These are phyloP conservation scores for Rhynchospora breviuscula DNA, from an alignment of 176 grass and related monocot species.

Conservation along the genomic window DNA sequence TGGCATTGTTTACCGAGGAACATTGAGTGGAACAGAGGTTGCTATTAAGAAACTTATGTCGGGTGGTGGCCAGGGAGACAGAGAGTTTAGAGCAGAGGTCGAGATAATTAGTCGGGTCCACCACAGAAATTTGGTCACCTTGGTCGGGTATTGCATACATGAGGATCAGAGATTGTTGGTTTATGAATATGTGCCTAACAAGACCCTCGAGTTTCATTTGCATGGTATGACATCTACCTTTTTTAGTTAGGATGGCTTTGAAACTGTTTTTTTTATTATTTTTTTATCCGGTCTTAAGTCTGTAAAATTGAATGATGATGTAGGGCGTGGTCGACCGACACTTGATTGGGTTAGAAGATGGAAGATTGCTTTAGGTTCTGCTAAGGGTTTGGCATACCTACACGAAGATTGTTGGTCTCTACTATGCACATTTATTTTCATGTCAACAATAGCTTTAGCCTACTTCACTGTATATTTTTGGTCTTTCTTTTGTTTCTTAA, in stretches of 20 bases:
- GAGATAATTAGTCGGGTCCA: slow-evolving; percentile 82
- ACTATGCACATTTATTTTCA: background rate
- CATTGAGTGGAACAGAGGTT: slow-evolving; percentile 49
- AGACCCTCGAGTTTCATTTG: slow-evolving; percentile 73
- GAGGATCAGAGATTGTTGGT: slow-evolving; percentile 62
- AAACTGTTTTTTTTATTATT: no score
- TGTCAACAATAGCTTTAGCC: background rate
- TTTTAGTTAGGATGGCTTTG: background rate
- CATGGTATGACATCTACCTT: slow-evolving; percentile 38
- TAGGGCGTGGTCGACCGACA: slow-evolving; percentile 48
- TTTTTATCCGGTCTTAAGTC: background rate
- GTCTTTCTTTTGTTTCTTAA: background rate
- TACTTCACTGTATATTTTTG: background rate
- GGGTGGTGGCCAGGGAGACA: slow-evolving; percentile 68
- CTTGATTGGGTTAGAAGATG: slow-evolving; percentile 68
- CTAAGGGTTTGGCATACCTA: slow-evolving; percentile 76
- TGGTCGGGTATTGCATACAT: slow-evolving; percentile 75
- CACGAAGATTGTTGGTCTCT: slow-evolving; percentile 79
- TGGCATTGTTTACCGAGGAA: slow-evolving; percentile 69
- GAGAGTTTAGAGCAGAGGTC: slow-evolving; percentile 82
- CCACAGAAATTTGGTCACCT: slow-evolving; percentile 75
- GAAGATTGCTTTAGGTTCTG: slow-evolving; percentile 71
- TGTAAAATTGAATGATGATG: background rate
- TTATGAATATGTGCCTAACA: slow-evolving; percentile 85
- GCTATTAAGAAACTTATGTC: slow-evolving; percentile 75